Base-by-base conservation (phyloP, 1,284 basidiomycete genomes). In the Ceratobasidium theobromae region DNA sequence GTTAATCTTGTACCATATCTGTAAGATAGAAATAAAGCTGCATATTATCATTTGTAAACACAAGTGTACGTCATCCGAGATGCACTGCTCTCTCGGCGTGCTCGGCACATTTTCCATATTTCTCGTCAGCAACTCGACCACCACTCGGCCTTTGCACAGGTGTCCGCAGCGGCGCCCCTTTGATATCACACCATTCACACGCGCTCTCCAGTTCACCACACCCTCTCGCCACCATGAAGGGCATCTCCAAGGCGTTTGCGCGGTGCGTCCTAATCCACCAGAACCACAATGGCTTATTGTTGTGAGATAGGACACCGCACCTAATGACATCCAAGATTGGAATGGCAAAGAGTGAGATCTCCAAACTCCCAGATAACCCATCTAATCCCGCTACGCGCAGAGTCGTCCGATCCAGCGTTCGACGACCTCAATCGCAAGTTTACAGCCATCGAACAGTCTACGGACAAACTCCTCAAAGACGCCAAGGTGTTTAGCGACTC, bases 401-500 rank as follows among this genome's bases (percentile, higher is more conserved):
- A 90, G 77, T 93, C 91, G 8, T 81, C 77, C 71, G 94, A 96
- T 79, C 85, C 91, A 27, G 93, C 95, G 76, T 95, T 91, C 77
- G 90, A 92, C 70, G 89, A 92, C 67, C 88, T 86, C 72, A 83
- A 88, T 69, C 83, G 89, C 66, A 86, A 90, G 73, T 96, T 96
- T 75, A 77, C 84, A 16, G 77, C 82, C 6, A 81, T 96, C 71
- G 94, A 98, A 77, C 79, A 84, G 66, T 87, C 91, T 14, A 85
- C 89, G 0, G 93, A 95, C 74, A 95, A 95, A 79, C 81, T 99
- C 68, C 77, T 93, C 71, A 98, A 98, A 79, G 95, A 99, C 74
- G 87, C 91, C 45, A 91, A 90, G 72, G 82, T 87, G 4, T 98
- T 95, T 78, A 85, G 86, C 8, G 94, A 98, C 65, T 84, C 88